These are phyloP conservation scores for Cydonia oblonga DNA, from an alignment of 331 rosid genomes.

Conservation along the genomic window DNA sequence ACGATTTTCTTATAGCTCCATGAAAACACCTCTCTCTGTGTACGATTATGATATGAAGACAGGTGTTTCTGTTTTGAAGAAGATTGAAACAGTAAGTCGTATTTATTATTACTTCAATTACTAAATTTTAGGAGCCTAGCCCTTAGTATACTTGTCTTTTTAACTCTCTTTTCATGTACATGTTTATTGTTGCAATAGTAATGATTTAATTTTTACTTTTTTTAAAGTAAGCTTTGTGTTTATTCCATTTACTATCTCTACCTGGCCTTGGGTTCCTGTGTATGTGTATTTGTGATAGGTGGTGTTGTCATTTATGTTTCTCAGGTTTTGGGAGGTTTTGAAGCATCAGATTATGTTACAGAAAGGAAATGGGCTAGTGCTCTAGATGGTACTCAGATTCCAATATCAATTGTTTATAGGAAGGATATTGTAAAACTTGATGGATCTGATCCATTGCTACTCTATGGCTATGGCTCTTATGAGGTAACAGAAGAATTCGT, in stretches of 20 bases:
- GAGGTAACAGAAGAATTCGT: constrained; percentile 44
- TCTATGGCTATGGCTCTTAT: constrained; percentile 91
- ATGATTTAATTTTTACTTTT: not conserved
- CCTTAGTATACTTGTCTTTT: not conserved
- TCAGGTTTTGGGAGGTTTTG: constrained; percentile 87
- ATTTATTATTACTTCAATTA: constrained; percentile 8
- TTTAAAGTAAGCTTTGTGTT: not conserved
- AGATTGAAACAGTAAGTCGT: constrained; percentile 59
- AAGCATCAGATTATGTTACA: constrained; percentile 53
- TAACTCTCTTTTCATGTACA: not conserved
- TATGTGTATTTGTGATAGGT: not conserved
- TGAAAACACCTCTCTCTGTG: constrained; percentile 71
- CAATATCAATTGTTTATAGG: constrained; percentile 70
- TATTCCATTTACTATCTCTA: not conserved
- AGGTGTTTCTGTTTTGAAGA: constrained; percentile 59
- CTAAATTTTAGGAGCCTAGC: not conserved
- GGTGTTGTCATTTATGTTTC: constrained; percentile 6
- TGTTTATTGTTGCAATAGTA: not conserved
- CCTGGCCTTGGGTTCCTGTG: not conserved
- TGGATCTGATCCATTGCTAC: constrained; percentile 83
- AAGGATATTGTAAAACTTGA: constrained; percentile 74
- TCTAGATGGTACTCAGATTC: constrained; percentile 65
- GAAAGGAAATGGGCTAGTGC: constrained; percentile 86
- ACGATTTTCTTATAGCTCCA: constrained; percentile 67
- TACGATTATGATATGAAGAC: constrained; percentile 87